Evolutionary conservation across 1,284 basidiomycete genomes (phyloP).

Genomic region (Irpex lacteus): DNA sequence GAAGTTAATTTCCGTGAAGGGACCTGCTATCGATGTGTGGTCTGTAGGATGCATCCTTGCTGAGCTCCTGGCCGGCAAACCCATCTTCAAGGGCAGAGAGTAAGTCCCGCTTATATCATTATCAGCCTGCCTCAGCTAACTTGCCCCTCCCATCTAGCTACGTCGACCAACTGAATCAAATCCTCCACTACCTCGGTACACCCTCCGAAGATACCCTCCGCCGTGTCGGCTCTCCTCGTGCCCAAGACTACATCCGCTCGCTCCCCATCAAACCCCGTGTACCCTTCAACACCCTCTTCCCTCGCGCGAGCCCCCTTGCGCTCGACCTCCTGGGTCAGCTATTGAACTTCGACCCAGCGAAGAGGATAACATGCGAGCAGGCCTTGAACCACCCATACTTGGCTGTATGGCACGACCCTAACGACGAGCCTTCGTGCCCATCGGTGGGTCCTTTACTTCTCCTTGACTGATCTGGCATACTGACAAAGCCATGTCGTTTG

Average conservation of each 20-base stretch:
- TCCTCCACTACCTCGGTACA: slow-evolving; percentile 95
- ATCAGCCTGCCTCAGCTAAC: too few relatives aligned
- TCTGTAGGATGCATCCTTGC: slow-evolving; percentile 98
- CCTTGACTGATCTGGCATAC: too few relatives aligned
- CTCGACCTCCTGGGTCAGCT: slow-evolving; percentile 91
- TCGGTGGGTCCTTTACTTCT: not conserved
- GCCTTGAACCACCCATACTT: slow-evolving; percentile 95
- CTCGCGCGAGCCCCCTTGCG: slow-evolving; percentile 89
- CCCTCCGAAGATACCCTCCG: slow-evolving; percentile 95
- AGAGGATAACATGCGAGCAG: slow-evolving; percentile 94
- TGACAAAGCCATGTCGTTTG: too few relatives aligned
- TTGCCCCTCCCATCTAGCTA: slow-evolving; percentile 49
- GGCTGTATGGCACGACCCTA: slow-evolving; percentile 93
- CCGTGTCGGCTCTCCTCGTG: slow-evolving; percentile 89
- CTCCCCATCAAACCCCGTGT: slow-evolving; percentile 95
- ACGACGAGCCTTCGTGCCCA: slow-evolving; percentile 78
- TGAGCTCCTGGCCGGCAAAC: slow-evolving; percentile 93
- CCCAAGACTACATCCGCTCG: slow-evolving; percentile 97
- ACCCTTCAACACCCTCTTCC: slow-evolving; percentile 89
- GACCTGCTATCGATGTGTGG: slow-evolving; percentile 94
- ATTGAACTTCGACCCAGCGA: slow-evolving; percentile 94
- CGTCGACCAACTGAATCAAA: slow-evolving; percentile 98
- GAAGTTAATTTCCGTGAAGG: slow-evolving; percentile 39
- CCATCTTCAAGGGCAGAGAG: slow-evolving; percentile 98
- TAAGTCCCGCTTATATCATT: slow-evolving; percentile 36